These are phyloP conservation scores for Elongisporangium undulatum DNA, from an alignment of 352 stramenopile species.

Conservation along the genomic window DNA sequence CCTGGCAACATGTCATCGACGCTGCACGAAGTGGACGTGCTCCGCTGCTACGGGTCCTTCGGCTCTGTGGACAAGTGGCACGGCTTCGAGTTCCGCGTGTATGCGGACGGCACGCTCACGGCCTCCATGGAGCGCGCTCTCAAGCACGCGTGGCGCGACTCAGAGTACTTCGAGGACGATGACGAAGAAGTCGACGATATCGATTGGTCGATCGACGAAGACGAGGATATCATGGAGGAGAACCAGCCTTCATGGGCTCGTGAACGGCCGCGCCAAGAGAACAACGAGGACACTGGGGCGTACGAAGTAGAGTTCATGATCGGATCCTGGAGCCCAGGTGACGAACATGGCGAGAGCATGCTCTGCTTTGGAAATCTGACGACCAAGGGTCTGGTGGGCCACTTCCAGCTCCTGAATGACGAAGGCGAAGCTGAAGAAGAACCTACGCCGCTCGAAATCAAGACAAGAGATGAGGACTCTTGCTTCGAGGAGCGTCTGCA, in stretches of 20 bases:
- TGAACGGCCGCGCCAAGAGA: not conserved
- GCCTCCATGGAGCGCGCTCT: not conserved
- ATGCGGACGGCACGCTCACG: not conserved
- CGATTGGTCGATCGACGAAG: not conserved
- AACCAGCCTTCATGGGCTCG: not conserved
- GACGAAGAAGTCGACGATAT: no score
- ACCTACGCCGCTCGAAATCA: not conserved
- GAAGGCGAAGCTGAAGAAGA: not conserved
- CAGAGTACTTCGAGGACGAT: not conserved
- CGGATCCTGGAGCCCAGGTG: not conserved
- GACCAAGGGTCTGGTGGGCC: not conserved
- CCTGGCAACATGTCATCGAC: not conserved
- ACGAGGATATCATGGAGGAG: not conserved
- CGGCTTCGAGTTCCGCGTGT: not conserved
- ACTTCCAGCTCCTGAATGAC: not conserved
- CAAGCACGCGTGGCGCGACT: not conserved
- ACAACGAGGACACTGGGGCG: not conserved
- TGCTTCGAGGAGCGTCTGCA: not conserved
- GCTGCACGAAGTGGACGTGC: not conserved
- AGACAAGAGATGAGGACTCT: not conserved
- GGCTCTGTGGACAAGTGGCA: not conserved
- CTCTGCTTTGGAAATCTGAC: not conserved
- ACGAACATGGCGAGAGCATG: not conserved
- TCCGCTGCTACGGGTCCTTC: not conserved
- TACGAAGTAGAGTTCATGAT: not conserved